Conservation (phyloP, 164 flowering plant genomes). For the Berberis thunbergii region DNA sequence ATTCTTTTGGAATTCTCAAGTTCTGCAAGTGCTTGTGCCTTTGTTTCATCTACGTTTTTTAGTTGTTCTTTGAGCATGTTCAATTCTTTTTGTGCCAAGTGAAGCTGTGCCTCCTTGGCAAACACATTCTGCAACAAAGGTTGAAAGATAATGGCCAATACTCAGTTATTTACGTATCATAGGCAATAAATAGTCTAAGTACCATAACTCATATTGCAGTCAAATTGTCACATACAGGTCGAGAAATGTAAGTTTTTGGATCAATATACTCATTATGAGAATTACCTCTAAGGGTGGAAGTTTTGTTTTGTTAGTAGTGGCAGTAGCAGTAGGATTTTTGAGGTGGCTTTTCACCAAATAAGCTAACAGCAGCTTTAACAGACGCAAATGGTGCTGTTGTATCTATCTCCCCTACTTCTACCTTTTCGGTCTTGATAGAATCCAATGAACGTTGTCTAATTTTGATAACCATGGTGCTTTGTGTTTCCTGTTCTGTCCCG, state of each 20-base stretch:
- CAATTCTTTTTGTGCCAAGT: constrained; percentile 66
- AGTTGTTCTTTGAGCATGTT: constrained; percentile 70
- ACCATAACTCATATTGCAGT: too few relatives aligned
- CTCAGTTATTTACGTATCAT: too few relatives aligned
- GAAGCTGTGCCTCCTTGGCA: constrained; percentile 82
- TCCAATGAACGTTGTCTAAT: constrained; percentile 30
- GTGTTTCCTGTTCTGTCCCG: not conserved
- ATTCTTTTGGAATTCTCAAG: constrained; percentile 68
- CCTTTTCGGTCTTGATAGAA: constrained; percentile 47
- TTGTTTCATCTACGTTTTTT: constrained; percentile 64
- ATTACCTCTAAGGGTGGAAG: constrained; percentile 64
- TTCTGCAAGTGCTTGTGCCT: constrained; percentile 61
- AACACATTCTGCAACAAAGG: constrained; percentile 45
- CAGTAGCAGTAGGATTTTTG: constrained; percentile 43
- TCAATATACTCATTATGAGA: not conserved
- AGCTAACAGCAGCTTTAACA: constrained; percentile 88
- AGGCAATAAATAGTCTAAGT: too few relatives aligned
- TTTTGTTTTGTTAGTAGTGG: constrained; percentile 32
- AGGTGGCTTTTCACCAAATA: constrained; percentile 77
- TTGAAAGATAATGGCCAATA: not conserved
- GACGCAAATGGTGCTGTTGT: constrained; percentile 95
- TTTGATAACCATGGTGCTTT: constrained; percentile 42
- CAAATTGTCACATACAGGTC: too few relatives aligned
- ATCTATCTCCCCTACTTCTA: constrained; percentile 70
- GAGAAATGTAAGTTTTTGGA: too few relatives aligned